A percentile compares a stretch with the other conserved stretches of the same genome.
Conservation (phyloP, 306 rosid genomes). For the Glycine latifolia region DNA sequence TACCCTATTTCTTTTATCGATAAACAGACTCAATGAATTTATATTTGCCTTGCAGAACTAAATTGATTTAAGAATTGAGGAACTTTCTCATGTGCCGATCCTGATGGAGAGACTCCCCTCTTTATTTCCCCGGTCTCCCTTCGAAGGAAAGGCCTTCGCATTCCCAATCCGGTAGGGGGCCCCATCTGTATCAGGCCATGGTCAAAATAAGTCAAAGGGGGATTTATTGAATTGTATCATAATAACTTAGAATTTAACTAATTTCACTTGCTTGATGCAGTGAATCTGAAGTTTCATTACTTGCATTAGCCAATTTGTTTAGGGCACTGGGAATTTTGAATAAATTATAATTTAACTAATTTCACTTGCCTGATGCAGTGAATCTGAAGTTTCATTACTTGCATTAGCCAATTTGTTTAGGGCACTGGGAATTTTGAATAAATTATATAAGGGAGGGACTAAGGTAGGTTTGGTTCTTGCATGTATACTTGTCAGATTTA, state of each 20-base stretch:
- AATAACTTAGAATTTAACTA: constrained; percentile 27
- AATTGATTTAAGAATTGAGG: constrained; percentile 32
- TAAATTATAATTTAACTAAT: constrained; percentile 33
- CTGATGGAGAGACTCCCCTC: constrained; percentile 44
- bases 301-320: constrained; percentile 21
- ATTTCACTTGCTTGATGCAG: constrained; percentile 23
- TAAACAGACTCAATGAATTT: constrained; percentile 7
- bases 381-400: constrained; percentile 37
- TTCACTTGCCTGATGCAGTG: constrained; percentile 22
- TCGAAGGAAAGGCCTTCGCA: no score
- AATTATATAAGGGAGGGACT: constrained; percentile 31
- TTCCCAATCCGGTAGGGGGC: no score
- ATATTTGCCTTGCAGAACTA: constrained; percentile 23
- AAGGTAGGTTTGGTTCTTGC: constrained; percentile 51
- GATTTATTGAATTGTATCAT: not conserved
- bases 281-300: constrained; percentile 38
- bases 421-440: constrained; percentile 19
- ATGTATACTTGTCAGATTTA: constrained; percentile 91
- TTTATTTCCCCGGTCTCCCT: no score
- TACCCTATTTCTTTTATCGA: constrained; percentile 3
- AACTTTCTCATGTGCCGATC: constrained; percentile 10
- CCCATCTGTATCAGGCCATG: constrained; percentile 19
- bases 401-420: constrained; percentile 18
- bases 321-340: constrained; percentile 12
- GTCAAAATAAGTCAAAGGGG: constrained; percentile 24